Base-by-base conservation (phyloP, 306 rosid genomes). In the Vigna angularis region DNA sequence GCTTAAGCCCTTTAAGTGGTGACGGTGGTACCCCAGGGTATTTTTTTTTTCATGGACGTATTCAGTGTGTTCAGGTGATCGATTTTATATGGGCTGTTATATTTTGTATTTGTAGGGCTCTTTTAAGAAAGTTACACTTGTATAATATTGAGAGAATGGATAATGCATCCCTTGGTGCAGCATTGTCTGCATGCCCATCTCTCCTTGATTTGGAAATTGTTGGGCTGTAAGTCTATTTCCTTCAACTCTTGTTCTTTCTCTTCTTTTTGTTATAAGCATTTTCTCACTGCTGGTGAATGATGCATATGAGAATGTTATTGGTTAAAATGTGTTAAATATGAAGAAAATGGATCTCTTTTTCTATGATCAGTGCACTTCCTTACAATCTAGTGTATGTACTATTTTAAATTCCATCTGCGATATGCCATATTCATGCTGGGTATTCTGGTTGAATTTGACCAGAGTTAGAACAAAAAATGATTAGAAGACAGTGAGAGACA, bases 91-190 rank as follows among this genome's bases (percentile, higher is more conserved):
- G 55, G 57, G 78, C 20, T 30, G 24, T 72, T 67, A 55, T n/a
- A 44, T 85, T 82, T 79, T 79, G 55, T 53, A 75, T 42, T 81
- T 87, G 81, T 28, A 79, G 99, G 92, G 65, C 79, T 64, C 94
- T 89, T 79, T 79, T 95, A 84, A 93, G 91, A 85, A 90, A 82
- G 82, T 79, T 93, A 85, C 99, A 95, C 87, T 90, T 95, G 83
- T 91, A 91, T 85, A 95, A 93, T 72, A 87, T 95, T 81, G 99
- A 91, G 82, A 86, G 96, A 81, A 95, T 95, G 98, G 97, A 95
- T 76, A 89, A 70, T 79, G 5, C 89, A 47, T 95, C 99, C 56
- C 99, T 95, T 70, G 83, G 85, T 82, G 89, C 53, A 45, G 96
- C 97, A 75, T 71, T 95, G 74, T 86, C 86, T 2, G 94, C 93